These are phyloP conservation scores for Trypanosoma conorhini DNA, from an alignment of 208 protist genomes.

Conservation along the genomic window DNA sequence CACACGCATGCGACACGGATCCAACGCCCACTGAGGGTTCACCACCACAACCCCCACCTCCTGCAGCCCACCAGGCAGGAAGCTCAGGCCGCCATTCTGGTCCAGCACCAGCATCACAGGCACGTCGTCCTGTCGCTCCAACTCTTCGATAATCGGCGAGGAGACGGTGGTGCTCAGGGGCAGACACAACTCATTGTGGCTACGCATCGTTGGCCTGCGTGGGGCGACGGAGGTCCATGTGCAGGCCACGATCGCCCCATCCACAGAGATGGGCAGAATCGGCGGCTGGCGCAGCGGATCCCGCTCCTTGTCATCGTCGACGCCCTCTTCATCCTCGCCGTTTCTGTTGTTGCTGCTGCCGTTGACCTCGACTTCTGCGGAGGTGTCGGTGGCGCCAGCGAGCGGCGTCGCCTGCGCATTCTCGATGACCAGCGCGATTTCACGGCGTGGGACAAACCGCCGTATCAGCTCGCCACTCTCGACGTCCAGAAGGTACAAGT, in stretches of 20 bases:
- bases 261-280: constrained; percentile 23
- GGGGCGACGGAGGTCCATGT: constrained; percentile 24
- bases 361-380: background rate
- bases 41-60: constrained; percentile 41
- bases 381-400: background rate
- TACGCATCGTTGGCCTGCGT: background rate
- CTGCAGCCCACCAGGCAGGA: constrained; percentile 59
- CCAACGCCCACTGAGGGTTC: constrained; percentile 18
- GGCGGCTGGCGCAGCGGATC: constrained; percentile 26
- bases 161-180: constrained; percentile 29
- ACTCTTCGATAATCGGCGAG: constrained; percentile 32
- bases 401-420: background rate
- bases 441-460: constrained; percentile 38
- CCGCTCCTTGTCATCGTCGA: background rate
- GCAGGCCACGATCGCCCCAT: constrained; percentile 25
- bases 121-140: constrained; percentile 21
- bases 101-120: constrained; percentile 57
- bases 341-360: background rate
- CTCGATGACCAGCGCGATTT: constrained; percentile 1
- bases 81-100: constrained; percentile 43
- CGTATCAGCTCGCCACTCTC: constrained; percentile 66
- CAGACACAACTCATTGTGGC: constrained; percentile 26
- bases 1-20: constrained; percentile 11
- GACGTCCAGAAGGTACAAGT: constrained; percentile 66
- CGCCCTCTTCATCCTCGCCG: constrained; percentile 3